Evolutionary conservation across 352 stramenopile genomes (phyloP), one percentile per base, ranked within the genome.

Genomic region (Plasmopara viticola): DNA sequence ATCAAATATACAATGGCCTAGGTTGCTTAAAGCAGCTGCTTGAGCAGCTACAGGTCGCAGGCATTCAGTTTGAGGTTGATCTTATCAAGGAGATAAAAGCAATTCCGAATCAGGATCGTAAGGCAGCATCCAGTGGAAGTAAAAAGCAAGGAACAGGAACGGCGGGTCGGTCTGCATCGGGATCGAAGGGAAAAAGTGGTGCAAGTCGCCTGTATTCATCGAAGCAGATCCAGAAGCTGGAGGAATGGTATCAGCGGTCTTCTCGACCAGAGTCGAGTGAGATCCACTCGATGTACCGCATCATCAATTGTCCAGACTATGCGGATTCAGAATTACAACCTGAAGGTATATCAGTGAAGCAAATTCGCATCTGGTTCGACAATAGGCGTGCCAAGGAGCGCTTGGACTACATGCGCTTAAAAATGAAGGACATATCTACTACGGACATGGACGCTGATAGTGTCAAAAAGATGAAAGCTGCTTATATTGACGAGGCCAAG

Each of bases 211-310:
- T 94, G 43, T 94, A 94, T 66, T 91, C 80, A 28, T 88, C 78
- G 38, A 86, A 84, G 55, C 83, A 94, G 55, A 94, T 94, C 56
- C 72, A 87, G 44, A 94, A 94, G 48, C 65, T 94, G n/a, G 83
- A 94, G 43, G 83, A 91, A 56, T 94, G 83, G 83, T 94, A 94
- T 47, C 76, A 87, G 58, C 83, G 86, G 33, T 90, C 78, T 8
- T 90, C 78, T 18, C 78, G 83, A 2, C 83, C 83, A 10, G 83
- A 91, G 51, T 79, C 78, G 4, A 86, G 72, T 39, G 83, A 94
- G 64, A 94, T 94, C 62, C 83, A 94, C 52, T 78, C 78, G n/a
- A 94, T 94, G 83, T 94, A 91, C 58, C 78, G 80, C 42, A 91
- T 94, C 42, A 91, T 94, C 50, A 94, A 94, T 58, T 84, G 80